phyloP scores from a whole-genome alignment of 2,329 filamentous ascomycete genomes.

The Cytospora piceae region DNA sequence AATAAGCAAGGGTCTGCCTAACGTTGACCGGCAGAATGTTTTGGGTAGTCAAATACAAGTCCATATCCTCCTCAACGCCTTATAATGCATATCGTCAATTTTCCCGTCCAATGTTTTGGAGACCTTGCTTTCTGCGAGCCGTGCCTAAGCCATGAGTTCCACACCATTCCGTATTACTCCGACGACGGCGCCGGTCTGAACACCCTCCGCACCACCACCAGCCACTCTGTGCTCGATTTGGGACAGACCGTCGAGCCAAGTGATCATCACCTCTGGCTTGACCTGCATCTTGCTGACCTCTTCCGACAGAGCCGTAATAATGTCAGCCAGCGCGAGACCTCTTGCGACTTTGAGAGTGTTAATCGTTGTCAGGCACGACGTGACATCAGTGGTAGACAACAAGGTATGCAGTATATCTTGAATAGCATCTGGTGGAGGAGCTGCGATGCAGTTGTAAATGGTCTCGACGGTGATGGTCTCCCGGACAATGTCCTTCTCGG shows the following conservation, averaged over 20 bases:
- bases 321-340: constrained; percentile 90
- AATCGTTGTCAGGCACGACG: constrained; percentile 83
- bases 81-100: constrained; percentile 18
- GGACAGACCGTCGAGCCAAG: constrained; percentile 88
- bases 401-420: constrained; percentile 82
- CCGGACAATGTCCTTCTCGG: constrained; percentile 68
- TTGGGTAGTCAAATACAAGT: constrained; percentile 15
- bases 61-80: constrained; percentile 20
- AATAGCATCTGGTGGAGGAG: constrained; percentile 88
- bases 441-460: constrained; percentile 97
- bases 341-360: constrained; percentile 84
- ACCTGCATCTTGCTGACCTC: constrained; percentile 84
- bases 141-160: constrained; percentile 60
- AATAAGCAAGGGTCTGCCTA: constrained; percentile 15
- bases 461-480: constrained; percentile 86
- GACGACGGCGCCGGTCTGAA: constrained; percentile 92
- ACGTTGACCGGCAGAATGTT: constrained; percentile 7
- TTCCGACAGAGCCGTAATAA: constrained; percentile 83
- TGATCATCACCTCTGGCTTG: constrained; percentile 81
- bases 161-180: constrained; percentile 86
- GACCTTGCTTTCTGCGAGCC: not conserved
- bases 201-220: constrained; percentile 80
- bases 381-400: constrained; percentile 83
- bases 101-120: not conserved
- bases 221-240: constrained; percentile 92